These are phyloP conservation scores for Xylaria sp. DNA, from an alignment of 2,329 filamentous ascomycete genomes.

Conservation along the genomic window DNA sequence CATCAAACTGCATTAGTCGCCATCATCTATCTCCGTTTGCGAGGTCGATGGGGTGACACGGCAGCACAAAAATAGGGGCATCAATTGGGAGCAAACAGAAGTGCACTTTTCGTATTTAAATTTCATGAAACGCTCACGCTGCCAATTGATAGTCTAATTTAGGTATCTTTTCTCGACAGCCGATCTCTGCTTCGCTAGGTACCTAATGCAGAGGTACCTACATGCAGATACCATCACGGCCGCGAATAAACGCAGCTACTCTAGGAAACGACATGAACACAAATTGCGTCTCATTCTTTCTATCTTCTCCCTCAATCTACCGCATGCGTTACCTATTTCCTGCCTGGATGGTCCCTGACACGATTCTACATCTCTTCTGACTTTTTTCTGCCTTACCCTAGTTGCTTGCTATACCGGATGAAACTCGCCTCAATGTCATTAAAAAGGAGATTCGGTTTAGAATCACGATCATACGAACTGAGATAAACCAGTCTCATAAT, in stretches of 20 bases:
- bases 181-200: background rate
- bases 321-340: background rate
- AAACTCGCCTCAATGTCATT: constrained; percentile 35
- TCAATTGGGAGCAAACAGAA: too few species aligned
- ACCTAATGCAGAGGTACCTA: background rate
- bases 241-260: too few species aligned
- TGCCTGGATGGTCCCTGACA: background rate
- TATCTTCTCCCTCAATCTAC: background rate
- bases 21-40: background rate
- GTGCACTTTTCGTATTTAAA: too few species aligned
- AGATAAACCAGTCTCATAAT: constrained; percentile 23
- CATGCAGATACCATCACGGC: background rate
- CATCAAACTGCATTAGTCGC: background rate
- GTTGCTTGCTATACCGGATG: too few species aligned
- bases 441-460: constrained; percentile 37
- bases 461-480: constrained; percentile 32
- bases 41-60: background rate
- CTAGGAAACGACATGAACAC: background rate
- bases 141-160: too few species aligned
- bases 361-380: too few species aligned
- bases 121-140: too few species aligned
- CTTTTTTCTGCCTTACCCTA: too few species aligned
- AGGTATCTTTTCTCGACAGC: too few species aligned
- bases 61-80: background rate
- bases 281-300: background rate